Evolutionary conservation across 306 rosid species (phyloP).

Genomic region (Cucurbita maxima): DNA sequence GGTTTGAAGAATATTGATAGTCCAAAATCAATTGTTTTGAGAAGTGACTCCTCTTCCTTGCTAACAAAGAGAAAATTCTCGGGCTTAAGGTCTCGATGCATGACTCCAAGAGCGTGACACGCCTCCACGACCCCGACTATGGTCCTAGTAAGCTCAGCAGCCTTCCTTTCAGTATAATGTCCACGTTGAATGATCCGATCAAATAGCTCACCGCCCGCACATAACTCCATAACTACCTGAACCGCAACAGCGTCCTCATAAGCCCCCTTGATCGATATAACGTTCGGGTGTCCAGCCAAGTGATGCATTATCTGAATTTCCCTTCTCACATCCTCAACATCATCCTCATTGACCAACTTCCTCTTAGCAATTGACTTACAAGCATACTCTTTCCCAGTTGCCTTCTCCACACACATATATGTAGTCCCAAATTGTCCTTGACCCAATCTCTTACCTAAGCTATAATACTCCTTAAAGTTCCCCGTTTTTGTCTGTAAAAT

Average conservation of each 20-base stretch:
- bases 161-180: constrained; percentile 87
- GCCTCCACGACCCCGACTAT: constrained; percentile 94
- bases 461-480: constrained; percentile 56
- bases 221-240: constrained; percentile 93
- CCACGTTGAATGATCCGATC: constrained; percentile 92
- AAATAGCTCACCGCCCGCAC: constrained; percentile 97
- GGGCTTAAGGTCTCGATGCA: constrained; percentile 96
- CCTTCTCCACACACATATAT: constrained; percentile 68
- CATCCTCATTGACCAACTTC: constrained; percentile 65
- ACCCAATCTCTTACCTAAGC: constrained; percentile 67
- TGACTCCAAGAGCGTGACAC: constrained; percentile 87
- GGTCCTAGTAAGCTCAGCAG: constrained; percentile 82
- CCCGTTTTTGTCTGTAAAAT: constrained; percentile 67
- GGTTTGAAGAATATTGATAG: constrained; percentile 88
- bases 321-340: constrained; percentile 96
- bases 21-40: constrained; percentile 95
- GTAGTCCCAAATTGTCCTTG: constrained; percentile 93
- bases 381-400: constrained; percentile 59
- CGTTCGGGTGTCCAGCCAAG: constrained; percentile 79
- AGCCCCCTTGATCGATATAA: constrained; percentile 88
- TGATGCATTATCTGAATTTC: constrained; percentile 99
- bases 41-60: constrained; percentile 81
- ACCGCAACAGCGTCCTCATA: constrained; percentile 89
- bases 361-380: constrained; percentile 96
- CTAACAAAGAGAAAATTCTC: constrained; percentile 88